A percentile compares a stretch with the other conserved stretches of the same genome.
These are phyloP conservation scores for Blastomyces parvus DNA, from an alignment of 2,329 filamentous ascomycete genomes.

Conservation along the genomic window DNA sequence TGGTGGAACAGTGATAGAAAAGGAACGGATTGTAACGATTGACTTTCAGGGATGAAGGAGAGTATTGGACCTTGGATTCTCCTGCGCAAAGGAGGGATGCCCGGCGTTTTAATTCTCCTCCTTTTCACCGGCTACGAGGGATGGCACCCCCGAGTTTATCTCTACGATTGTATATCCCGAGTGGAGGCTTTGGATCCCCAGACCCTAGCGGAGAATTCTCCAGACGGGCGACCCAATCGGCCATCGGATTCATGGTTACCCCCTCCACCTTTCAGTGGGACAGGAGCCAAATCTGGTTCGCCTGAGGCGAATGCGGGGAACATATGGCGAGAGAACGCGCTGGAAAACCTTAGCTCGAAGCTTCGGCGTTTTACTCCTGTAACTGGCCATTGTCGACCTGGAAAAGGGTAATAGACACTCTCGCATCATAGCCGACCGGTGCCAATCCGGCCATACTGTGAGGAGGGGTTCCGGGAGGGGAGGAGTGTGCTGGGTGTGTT, in stretches of 20 bases:
- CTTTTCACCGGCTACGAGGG: not conserved
- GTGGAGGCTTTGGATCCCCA: not conserved
- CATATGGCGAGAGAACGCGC: not conserved
- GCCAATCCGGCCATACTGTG: not conserved
- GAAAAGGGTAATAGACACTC: too few relatives aligned
- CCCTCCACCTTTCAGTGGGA: not conserved
- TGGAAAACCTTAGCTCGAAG: not conserved
- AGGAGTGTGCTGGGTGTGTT: not conserved
- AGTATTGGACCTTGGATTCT: not conserved
- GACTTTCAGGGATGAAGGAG: not conserved
- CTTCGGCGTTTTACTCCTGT: not conserved
- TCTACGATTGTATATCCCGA: too few relatives aligned
- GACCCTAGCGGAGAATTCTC: not conserved
- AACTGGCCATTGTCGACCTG: not conserved
- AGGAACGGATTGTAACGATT: not conserved
- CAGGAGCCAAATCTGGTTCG: not conserved
- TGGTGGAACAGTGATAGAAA: constrained; percentile 10
- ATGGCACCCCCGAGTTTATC: not conserved
- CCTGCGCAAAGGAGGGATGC: not conserved
- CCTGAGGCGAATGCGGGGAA: not conserved
- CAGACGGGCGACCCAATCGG: not conserved
- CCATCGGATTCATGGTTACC: not conserved
- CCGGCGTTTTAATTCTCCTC: not conserved
- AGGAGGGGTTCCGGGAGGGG: not conserved
- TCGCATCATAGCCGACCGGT: not conserved